Evolutionary conservation across 1,284 basidiomycete genomes (phyloP).

Genomic region (Pyrrhoderma lamaoense): DNA sequence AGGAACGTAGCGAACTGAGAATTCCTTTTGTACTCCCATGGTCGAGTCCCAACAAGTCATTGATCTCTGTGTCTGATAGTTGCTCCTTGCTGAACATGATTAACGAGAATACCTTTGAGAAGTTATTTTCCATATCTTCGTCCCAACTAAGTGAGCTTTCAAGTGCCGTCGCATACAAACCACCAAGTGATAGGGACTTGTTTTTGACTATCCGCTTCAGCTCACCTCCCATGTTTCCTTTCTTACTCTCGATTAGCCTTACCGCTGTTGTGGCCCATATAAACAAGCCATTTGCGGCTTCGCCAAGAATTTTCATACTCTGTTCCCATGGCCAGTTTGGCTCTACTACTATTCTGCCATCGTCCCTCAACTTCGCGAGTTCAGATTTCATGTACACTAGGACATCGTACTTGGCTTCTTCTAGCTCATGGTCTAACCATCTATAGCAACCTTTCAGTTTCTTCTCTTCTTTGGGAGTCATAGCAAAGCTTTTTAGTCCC

Average conservation of each 20-base stretch:
- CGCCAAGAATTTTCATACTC: slow-evolving; percentile 20
- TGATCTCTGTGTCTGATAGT: not conserved
- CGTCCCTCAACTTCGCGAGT: no score
- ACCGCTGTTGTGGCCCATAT: slow-evolving; percentile 27
- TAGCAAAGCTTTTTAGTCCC: no score
- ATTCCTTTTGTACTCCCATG: not conserved
- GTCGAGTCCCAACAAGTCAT: not conserved
- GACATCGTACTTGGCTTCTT: no score
- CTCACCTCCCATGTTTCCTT: no score
- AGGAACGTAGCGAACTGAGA: no score
- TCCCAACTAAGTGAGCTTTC: not conserved
- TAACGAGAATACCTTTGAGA: not conserved
- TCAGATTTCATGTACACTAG: no score
- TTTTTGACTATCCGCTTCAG: not conserved
- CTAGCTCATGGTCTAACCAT: no score
- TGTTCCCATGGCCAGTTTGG: slow-evolving; percentile 1
- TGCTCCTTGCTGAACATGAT: not conserved
- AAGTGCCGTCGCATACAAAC: not conserved
- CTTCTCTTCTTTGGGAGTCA: no score
- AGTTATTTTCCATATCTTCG: not conserved
- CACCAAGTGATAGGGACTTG: not conserved
- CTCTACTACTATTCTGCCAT: no score
- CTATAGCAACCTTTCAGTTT: no score
- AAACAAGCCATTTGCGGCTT: slow-evolving; percentile 24
- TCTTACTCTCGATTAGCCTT: slow-evolving; percentile 8